These are phyloP conservation scores for Nigrospora oryzae DNA, from an alignment of 2,329 filamentous ascomycete species.

Conservation along the genomic window DNA sequence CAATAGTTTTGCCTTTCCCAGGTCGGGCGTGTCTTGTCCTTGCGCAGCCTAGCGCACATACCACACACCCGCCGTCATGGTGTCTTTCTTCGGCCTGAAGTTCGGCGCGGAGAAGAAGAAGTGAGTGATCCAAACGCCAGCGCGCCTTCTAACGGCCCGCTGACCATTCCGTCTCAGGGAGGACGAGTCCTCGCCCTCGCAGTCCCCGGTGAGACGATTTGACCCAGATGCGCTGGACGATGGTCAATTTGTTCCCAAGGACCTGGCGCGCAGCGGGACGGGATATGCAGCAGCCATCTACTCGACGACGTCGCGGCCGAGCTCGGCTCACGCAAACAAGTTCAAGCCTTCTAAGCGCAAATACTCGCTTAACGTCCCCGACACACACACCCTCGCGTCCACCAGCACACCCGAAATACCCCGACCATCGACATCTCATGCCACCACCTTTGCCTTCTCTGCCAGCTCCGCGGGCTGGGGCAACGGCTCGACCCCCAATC, in stretches of 20 bases:
- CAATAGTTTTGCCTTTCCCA: too few species aligned
- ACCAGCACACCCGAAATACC: conserved; percentile 38
- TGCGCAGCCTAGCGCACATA: background rate
- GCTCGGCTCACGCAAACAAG: conserved; percentile 26
- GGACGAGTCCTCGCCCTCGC: background rate
- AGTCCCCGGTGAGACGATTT: conserved; percentile 21
- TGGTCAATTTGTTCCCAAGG: conserved; percentile 25
- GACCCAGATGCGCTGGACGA: conserved; percentile 24
- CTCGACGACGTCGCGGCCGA: conserved; percentile 24
- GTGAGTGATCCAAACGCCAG: conserved; percentile 25
- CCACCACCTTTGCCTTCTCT: background rate
- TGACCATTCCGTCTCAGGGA: conserved; percentile 6
- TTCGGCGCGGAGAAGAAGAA: conserved; percentile 49
- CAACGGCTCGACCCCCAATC: conserved; percentile 25
- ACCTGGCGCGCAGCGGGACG: conserved; percentile 17
- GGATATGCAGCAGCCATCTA: conserved; percentile 2
- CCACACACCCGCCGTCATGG: conserved; percentile 30
- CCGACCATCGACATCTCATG: conserved; percentile 8
- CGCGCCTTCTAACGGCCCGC: conserved; percentile 6
- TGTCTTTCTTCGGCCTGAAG: conserved; percentile 51
- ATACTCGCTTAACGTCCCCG: conserved; percentile 18
- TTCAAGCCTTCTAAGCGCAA: conserved; percentile 12
- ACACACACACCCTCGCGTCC: conserved; percentile 27
- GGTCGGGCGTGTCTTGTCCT: background rate
- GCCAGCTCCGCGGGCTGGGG: conserved; percentile 21